Conservation (phyloP, 441 rosid genomes). For the Caryocar brasiliense region DNA sequence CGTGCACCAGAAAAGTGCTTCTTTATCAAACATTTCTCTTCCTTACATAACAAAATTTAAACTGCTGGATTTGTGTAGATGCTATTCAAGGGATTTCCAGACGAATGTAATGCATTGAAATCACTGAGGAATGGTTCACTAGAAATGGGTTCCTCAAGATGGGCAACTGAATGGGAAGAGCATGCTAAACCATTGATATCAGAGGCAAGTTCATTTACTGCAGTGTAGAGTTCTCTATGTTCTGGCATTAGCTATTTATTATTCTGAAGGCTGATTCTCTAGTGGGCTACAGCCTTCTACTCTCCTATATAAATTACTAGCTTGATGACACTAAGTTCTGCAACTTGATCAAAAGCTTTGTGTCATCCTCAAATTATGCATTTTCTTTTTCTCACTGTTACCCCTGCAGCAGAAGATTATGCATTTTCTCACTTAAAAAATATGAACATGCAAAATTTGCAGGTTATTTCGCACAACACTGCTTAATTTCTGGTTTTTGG, state of each 20-base stretch:
- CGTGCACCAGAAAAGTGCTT: too few relatives aligned
- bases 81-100: constrained; percentile 83
- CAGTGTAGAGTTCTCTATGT: not conserved
- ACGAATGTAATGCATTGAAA: constrained; percentile 45
- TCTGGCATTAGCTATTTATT: not conserved
- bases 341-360: too few relatives aligned
- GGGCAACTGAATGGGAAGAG: constrained; percentile 89
- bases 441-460: too few relatives aligned
- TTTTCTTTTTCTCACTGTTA: too few relatives aligned
- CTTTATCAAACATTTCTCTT: not conserved
- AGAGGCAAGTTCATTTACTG: constrained; percentile 37
- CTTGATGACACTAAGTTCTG: too few relatives aligned
- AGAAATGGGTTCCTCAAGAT: constrained; percentile 67
- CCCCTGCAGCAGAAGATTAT: too few relatives aligned
- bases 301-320: too few relatives aligned
- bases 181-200: constrained; percentile 69
- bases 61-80: constrained; percentile 31
- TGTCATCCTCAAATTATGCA: too few relatives aligned
- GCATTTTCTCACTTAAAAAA: too few relatives aligned
- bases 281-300: too few relatives aligned
- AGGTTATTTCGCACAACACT: too few relatives aligned
- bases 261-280: not conserved
- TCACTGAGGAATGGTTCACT: constrained; percentile 54
- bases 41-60: not conserved
- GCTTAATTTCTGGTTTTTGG: too few relatives aligned